A percentile compares a stretch with the other conserved stretches of the same genome.
Conservation (phyloP, 192 early-diverging fungal genomes). For the Backusella psychrophila region DNA sequence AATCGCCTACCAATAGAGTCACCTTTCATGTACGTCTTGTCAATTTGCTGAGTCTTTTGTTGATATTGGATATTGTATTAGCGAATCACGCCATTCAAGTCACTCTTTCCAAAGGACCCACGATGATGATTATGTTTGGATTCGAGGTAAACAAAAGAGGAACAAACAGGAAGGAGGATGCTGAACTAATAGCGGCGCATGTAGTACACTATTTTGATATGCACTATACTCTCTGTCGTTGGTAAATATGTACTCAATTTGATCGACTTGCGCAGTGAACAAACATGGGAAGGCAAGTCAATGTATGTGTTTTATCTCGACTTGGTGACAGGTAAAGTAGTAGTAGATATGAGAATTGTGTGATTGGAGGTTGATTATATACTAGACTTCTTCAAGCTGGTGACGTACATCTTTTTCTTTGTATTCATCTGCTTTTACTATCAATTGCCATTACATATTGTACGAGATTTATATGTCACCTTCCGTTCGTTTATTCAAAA, state of each 20-base stretch:
- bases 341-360: not conserved
- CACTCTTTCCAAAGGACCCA: slow-evolving; percentile 67
- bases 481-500: slow-evolving; percentile 88
- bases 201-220: slow-evolving; percentile 87
- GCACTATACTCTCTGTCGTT: slow-evolving; percentile 68
- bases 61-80: slow-evolving; percentile 71
- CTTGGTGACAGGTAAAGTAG: slow-evolving; percentile 64
- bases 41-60: slow-evolving; percentile 62
- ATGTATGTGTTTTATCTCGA: slow-evolving; percentile 93
- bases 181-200: not conserved
- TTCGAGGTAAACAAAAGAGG: slow-evolving; percentile 70
- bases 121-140: slow-evolving; percentile 98
- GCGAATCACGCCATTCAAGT: slow-evolving; percentile 64
- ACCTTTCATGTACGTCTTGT: slow-evolving; percentile 75
- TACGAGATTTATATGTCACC: slow-evolving; percentile 96
- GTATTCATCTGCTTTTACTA: slow-evolving; percentile 78
- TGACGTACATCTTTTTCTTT: slow-evolving; percentile 90
- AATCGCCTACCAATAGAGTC: slow-evolving; percentile 60
- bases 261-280: slow-evolving; percentile 73
- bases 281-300: slow-evolving; percentile 95
- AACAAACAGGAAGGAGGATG: not conserved
- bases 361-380: not conserved
- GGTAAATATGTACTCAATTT: slow-evolving; percentile 88
- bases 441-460: slow-evolving; percentile 91
- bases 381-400: slow-evolving; percentile 85